Evolutionary conservation across 2,329 filamentous ascomycete species (phyloP).

Genomic region (Eurotiales sp.): DNA sequence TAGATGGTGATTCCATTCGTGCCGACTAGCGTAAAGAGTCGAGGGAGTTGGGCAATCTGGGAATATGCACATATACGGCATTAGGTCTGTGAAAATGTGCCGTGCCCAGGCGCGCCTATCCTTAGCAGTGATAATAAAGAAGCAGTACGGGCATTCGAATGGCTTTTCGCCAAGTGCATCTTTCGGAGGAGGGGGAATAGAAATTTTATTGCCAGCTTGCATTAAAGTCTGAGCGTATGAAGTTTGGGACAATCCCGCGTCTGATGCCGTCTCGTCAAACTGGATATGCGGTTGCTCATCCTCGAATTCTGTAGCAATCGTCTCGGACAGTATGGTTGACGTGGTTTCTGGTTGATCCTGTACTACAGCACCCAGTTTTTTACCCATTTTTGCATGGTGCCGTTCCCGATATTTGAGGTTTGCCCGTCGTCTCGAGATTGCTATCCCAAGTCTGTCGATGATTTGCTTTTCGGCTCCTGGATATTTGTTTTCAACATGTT

Average conservation of each 20-base stretch:
- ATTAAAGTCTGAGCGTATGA: slow-evolving; percentile 1
- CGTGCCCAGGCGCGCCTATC: slow-evolving; percentile 31
- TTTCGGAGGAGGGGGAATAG: not conserved
- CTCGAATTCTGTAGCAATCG: not conserved
- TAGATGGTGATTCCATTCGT: slow-evolving; percentile 18
- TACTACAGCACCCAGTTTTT: not conserved
- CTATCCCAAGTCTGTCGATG: not conserved
- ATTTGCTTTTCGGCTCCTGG: not conserved
- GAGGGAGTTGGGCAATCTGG: slow-evolving; percentile 23
- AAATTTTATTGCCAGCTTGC: not conserved
- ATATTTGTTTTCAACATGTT: not conserved
- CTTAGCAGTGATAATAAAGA: slow-evolving; percentile 28
- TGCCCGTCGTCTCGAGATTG: not conserved
- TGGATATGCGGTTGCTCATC: not conserved
- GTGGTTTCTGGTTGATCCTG: not conserved
- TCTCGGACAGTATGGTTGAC: not conserved
- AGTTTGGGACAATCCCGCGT: not conserved
- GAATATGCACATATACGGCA: slow-evolving; percentile 37
- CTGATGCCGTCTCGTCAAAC: not conserved
- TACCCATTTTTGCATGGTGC: not conserved
- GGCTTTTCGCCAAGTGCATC: not conserved
- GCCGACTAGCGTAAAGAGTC: slow-evolving; percentile 19
- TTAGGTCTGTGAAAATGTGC: slow-evolving; percentile 38
- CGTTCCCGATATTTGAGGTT: not conserved
- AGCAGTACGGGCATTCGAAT: slow-evolving; percentile 16